phyloP scores from a whole-genome alignment of 2,329 filamentous ascomycete genomes.

The Chrysoporthe austroafricana region DNA sequence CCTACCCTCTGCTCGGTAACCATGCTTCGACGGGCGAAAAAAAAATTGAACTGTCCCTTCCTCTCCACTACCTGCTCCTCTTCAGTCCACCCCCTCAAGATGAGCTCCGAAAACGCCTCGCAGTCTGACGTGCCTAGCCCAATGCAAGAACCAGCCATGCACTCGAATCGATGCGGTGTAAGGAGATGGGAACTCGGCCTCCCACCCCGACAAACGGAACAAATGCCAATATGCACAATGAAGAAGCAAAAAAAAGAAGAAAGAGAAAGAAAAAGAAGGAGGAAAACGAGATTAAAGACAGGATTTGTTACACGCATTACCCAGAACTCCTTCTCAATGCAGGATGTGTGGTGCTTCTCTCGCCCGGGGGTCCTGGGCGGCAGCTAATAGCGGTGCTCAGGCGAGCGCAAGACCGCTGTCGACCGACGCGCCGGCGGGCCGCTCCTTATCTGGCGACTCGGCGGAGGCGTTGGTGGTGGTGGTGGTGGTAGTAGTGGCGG shows the following conservation, averaged over 20 bases:
- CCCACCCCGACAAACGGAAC: neutral
- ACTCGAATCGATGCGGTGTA: slow-evolving; percentile 16
- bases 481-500: neutral
- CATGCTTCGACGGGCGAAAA: neutral
- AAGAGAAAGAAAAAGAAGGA: neutral
- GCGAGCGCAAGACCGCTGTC: slow-evolving; percentile 36
- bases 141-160: slow-evolving; percentile 27
- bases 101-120: slow-evolving; percentile 21
- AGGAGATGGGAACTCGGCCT: neutral
- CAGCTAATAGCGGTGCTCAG: slow-evolving; percentile 11
- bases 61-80: slow-evolving; percentile 1
- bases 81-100: neutral
- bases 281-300: too few relatives aligned
- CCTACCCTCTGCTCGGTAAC: slow-evolving; percentile 15
- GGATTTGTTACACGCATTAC: neutral
- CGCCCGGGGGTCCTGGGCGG: neutral
- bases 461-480: neutral
- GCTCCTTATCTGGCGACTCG: slow-evolving; percentile 16
- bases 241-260: slow-evolving; percentile 19
- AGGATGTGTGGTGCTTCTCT: slow-evolving; percentile 6
- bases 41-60: neutral
- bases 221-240: slow-evolving; percentile 23
- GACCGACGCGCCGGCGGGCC: slow-evolving; percentile 32
- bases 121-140: slow-evolving; percentile 23
- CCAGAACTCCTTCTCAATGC: slow-evolving; percentile 21